Conservation (phyloP, 169 alveolate genomes). For the Babesia bovis region DNA sequence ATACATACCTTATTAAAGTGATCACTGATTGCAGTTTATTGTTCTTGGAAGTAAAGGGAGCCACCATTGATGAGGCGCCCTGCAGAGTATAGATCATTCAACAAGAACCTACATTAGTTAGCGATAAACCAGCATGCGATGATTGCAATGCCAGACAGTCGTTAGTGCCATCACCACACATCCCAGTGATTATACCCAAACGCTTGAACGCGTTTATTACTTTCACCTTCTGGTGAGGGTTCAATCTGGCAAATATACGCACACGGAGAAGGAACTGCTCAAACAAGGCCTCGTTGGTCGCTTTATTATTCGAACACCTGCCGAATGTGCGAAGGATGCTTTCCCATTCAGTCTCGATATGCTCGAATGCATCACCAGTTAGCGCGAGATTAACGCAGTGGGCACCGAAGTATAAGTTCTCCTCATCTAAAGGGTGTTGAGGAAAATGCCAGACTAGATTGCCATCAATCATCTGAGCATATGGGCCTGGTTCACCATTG, state of each 20-base stretch:
- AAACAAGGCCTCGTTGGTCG: slow-evolving; percentile 44
- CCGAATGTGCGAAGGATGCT: slow-evolving; percentile 39
- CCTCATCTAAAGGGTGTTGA: slow-evolving; percentile 48
- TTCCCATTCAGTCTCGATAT: slow-evolving; percentile 55
- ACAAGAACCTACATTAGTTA: slow-evolving; percentile 73
- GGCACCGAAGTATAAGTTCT: slow-evolving; percentile 39
- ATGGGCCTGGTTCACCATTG: slow-evolving; percentile 20
- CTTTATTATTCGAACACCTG: slow-evolving; percentile 38
- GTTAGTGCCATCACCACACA: slow-evolving; percentile 94
- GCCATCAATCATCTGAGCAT: slow-evolving; percentile 45
- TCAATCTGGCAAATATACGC: slow-evolving; percentile 59
- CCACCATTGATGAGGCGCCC: slow-evolving; percentile 87
- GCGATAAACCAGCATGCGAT: slow-evolving; percentile 91
- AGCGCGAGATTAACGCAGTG: slow-evolving; percentile 44
- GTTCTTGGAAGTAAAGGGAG: slow-evolving; percentile 86
- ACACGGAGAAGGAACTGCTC: slow-evolving; percentile 60
- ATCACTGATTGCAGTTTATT: slow-evolving; percentile 83
- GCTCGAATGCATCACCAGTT: slow-evolving; percentile 68
- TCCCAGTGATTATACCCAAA: slow-evolving; percentile 84
- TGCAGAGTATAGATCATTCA: not conserved
- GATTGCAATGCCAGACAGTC: slow-evolving; percentile 92
- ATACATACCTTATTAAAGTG: slow-evolving; percentile 70
- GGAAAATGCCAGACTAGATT: slow-evolving; percentile 62
- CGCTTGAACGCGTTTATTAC: slow-evolving; percentile 81
- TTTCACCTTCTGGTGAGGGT: slow-evolving; percentile 77